These are phyloP conservation scores for Kuraishia capsulata DNA, from an alignment of 805 yeast species.

Conservation along the genomic window DNA sequence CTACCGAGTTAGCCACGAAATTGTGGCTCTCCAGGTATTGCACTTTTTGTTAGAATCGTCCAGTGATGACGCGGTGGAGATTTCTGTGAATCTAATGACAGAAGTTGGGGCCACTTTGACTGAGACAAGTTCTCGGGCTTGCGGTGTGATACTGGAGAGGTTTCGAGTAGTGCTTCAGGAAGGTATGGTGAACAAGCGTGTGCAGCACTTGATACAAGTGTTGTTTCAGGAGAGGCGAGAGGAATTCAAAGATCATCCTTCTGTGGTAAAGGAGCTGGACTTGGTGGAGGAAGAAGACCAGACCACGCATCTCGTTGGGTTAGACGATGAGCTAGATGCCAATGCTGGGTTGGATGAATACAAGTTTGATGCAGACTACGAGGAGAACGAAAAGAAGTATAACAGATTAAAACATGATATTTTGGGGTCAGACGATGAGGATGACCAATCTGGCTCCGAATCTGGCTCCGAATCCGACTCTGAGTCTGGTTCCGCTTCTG, in stretches of 20 bases:
- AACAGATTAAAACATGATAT: conserved; percentile 31
- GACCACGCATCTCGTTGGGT: conserved; percentile 41
- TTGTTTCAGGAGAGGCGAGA: conserved; percentile 41
- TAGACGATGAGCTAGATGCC: conserved; percentile 42
- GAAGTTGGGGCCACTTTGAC: conserved; percentile 43
- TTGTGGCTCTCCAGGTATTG: conserved; percentile 42
- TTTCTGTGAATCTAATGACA: conserved; percentile 41
- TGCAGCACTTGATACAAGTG: conserved; percentile 37
- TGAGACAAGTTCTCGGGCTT: conserved; percentile 32
- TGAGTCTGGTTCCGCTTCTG: conserved; percentile 9
- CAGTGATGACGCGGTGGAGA: conserved; percentile 41
- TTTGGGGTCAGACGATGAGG: conserved; percentile 25
- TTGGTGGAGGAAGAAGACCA: conserved; percentile 57
- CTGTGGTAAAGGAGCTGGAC: conserved; percentile 40
- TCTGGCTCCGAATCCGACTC: conserved; percentile 13
- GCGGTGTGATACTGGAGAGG: conserved; percentile 41
- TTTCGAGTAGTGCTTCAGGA: conserved; percentile 55
- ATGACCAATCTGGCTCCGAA: conserved; percentile 8
- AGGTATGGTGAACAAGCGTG: conserved; percentile 30
- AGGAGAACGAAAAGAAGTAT: conserved; percentile 40
- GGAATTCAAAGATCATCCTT: conserved; percentile 28
- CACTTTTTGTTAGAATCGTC: conserved; percentile 31
- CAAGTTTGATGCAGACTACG: conserved; percentile 39
- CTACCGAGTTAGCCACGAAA: conserved; percentile 49
- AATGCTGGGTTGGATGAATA: conserved; percentile 40